Evolutionary conservation across 331 rosid genomes (phyloP).

Genomic region (Malus hybrid): DNA sequence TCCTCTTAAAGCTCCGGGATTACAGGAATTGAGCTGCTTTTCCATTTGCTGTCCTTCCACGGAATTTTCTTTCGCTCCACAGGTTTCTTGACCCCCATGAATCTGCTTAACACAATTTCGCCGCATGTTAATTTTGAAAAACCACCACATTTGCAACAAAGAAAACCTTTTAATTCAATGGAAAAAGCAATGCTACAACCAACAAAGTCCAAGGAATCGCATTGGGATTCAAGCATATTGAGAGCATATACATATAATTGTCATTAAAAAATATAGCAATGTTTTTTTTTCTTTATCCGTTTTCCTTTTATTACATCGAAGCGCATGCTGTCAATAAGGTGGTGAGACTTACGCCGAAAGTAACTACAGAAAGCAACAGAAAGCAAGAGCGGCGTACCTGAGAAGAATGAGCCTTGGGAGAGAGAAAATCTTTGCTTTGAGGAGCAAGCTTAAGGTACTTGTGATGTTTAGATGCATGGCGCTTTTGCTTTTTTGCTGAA

Average conservation of each 20-base stretch:
- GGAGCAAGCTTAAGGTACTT: conserved; percentile 30
- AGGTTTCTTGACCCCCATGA: conserved; percentile 18
- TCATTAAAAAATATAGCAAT: too few relatives aligned
- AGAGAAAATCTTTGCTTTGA: conserved; percentile 23
- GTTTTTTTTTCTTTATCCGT: not conserved
- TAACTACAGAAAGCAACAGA: not conserved
- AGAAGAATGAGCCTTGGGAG: conserved; percentile 30
- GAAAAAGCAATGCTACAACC: not conserved
- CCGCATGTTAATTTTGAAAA: not conserved
- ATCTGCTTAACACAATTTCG: conserved; percentile 12
- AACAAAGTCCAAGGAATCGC: not conserved
- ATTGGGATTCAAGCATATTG: not conserved
- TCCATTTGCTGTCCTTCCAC: conserved; percentile 18
- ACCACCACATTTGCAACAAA: not conserved
- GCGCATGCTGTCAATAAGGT: not conserved
- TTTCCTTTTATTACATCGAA: not conserved
- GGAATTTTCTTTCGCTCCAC: conserved; percentile 17
- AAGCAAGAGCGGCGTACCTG: conserved; percentile 31
- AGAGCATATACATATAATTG: not conserved
- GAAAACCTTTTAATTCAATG: not conserved
- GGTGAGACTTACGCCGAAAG: not conserved
- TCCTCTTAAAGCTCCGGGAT: conserved; percentile 30
- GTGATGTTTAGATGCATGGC: conserved; percentile 23
- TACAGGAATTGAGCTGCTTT: conserved; percentile 26
- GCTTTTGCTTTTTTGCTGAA: conserved; percentile 37